Evolutionary conservation across 192 early-diverging fungal species (phyloP), one percentile per base, ranked within the genome.

Genomic region (Coemansia sp.): DNA sequence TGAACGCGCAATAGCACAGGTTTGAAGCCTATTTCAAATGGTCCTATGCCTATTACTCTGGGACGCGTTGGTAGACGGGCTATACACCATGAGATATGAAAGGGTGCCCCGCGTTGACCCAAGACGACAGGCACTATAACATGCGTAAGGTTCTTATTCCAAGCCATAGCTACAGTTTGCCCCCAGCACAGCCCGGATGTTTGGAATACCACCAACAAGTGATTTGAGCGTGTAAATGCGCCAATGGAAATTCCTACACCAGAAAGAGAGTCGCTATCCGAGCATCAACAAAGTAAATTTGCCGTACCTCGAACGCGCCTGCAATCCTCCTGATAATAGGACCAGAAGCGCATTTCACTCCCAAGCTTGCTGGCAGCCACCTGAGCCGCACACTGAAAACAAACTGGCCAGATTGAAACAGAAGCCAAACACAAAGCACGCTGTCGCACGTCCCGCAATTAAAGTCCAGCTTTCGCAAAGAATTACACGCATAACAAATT

Each of bases 21-120:
- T 25, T 51, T 48, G 68, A 68, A 60, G 64, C 74, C 67, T 40
- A 60, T 63, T 55, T 49, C 30, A 48, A 55, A 11, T 54, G 60
- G 64, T 32, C 72, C 64, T 60, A 62, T 20, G 72, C 66, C 77
- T 75, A 68, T 75, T 34, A 48, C 42, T 80, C 73, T 80, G 49
- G 77, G 77, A 80, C 66, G 77, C 58, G 68, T 66, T 67, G 72
- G 77, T 32, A 80, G 42, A 42, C 72, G 61, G 45, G 57, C 68
- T 77, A 56, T 77, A 72, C 75, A 68, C 69, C 64, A 77, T 69
- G 32, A 55, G 48, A 59, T 10, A 30, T 33, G 58, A 42, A 48
- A 63, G 48, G 62, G 56, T 64, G 63, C 70, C 56, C 55, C 63
- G 67, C 70, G 22, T 67, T 33, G 58, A 36, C 57, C 75, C 66